Evolutionary conservation across 371 early-diverging fungal genomes (phyloP).

Genomic region (Rhizopus arrhizus): DNA sequence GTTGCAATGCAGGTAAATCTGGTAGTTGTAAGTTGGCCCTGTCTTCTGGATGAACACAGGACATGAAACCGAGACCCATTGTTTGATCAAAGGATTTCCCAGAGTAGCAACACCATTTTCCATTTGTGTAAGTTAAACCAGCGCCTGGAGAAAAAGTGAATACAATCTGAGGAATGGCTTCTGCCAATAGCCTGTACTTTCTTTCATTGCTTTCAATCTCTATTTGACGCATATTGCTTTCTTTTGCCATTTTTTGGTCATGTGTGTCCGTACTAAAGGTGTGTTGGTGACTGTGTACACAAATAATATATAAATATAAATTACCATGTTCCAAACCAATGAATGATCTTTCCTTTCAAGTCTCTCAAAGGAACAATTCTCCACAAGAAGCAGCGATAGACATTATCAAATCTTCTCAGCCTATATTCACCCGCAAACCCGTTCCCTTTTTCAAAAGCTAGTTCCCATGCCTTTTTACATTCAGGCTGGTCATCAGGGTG

Average conservation of each 20-base stretch:
- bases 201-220: constrained; percentile 66
- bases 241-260: constrained; percentile 62
- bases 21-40: constrained; percentile 58
- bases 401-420: constrained; percentile 61
- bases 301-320: constrained; percentile 3
- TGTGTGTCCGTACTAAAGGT: constrained; percentile 60
- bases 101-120: constrained; percentile 64
- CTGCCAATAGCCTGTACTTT: constrained; percentile 66
- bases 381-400: constrained; percentile 64
- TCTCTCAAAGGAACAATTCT: constrained; percentile 64
- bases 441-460: constrained; percentile 58
- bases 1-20: constrained; percentile 36
- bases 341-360: constrained; percentile 58
- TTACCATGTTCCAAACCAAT: constrained; percentile 59
- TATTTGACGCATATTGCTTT: constrained; percentile 55
- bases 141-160: constrained; percentile 64
- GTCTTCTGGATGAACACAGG: constrained; percentile 66
- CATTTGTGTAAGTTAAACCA: constrained; percentile 65
- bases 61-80: constrained; percentile 64
- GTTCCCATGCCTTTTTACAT: constrained; percentile 56
- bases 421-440: constrained; percentile 65
- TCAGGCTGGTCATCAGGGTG: constrained; percentile 60
- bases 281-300: not conserved
- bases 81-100: constrained; percentile 60
- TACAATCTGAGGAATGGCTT: constrained; percentile 71